Base-by-base conservation (phyloP, 1,284 basidiomycete genomes). In the Leccinum glutinopallens region DNA sequence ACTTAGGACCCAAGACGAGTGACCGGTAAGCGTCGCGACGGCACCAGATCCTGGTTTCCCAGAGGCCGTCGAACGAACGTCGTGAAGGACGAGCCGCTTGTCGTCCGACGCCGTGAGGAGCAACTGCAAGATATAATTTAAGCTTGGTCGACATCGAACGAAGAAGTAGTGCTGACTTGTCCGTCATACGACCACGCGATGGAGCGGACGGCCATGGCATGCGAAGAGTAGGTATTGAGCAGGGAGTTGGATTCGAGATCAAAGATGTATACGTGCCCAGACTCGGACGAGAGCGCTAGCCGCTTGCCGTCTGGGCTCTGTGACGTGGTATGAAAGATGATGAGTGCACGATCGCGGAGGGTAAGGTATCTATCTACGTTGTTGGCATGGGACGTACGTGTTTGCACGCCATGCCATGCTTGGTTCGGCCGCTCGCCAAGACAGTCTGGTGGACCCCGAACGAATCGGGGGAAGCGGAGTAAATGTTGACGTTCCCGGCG, bases 21-120 rank as follows among this genome's bases (percentile, higher is more conserved):
- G 94, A 0, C 94, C 94, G 22, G 87, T 86, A 68, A 96, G 80
- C 7, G 92, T 87, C 9, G 93, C 92, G 17, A 95, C 92, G 1
- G 89, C 89, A 29, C 91, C 91, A 39, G 86, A 85, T 2, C 91
- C 89, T 15, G 82, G 79, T 67, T 81, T 83, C 63, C 79, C 83
- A 19, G 87, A 83, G 2, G 87, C 72, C 0, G 85, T 81, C 58
- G 77, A 78, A 43, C 91, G 87, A 17, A 94, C 90, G 73, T 96
- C 94, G 75, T 96, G 93, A 53, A 96, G 77, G 59, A 93, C 87
- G 62, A 96, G 87, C 15, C 92, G 87, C 73, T 93, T 91, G 76
- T 96, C 94, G 75, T 96, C 94, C 1, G 93, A 93, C 5, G 90
- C 94, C 37, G 91, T 92, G 58, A 94, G 80, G 5, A 96, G 81